A percentile compares a stretch with the other conserved stretches of the same genome.
These are phyloP conservation scores for Podila epicladia DNA, from an alignment of 192 early-diverging fungal genomes.

Conservation along the genomic window DNA sequence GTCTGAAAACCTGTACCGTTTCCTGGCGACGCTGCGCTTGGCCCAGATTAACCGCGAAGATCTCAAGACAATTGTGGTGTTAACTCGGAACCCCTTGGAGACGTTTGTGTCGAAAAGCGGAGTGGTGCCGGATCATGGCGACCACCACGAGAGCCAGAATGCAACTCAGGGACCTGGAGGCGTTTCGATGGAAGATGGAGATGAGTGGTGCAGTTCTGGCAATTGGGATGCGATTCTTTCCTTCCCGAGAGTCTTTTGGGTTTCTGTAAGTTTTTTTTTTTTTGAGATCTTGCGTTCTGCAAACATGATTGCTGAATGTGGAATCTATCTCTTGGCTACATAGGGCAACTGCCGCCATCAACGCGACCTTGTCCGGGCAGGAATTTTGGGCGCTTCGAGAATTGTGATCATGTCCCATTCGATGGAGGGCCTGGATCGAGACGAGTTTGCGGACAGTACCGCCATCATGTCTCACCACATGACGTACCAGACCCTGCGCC, in stretches of 20 bases:
- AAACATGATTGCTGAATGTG: no score
- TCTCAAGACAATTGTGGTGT: slow-evolving; percentile 59
- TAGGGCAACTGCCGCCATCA: slow-evolving; percentile 59
- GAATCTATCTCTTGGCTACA: no score
- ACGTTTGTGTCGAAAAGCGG: slow-evolving; percentile 3
- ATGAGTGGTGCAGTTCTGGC: slow-evolving; percentile 2
- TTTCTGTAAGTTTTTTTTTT: slow-evolving; percentile 47
- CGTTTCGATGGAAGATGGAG: background rate
- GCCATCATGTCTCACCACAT: slow-evolving; percentile 73
- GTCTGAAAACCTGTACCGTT: slow-evolving; percentile 41
- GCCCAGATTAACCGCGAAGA: slow-evolving; percentile 52
- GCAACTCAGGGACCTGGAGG: background rate
- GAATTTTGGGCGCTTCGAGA: slow-evolving; percentile 53
- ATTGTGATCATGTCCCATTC: slow-evolving; percentile 58
- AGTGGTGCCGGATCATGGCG: slow-evolving; percentile 1
- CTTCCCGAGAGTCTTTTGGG: slow-evolving; percentile 58
- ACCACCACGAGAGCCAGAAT: background rate
- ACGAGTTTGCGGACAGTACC: slow-evolving; percentile 57
- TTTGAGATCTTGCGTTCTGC: no score
- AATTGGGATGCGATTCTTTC: slow-evolving; percentile 49
- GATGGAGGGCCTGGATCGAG: slow-evolving; percentile 40
- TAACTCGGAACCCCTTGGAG: slow-evolving; percentile 36
- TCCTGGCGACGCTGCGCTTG: slow-evolving; percentile 46
- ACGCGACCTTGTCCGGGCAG: slow-evolving; percentile 58
- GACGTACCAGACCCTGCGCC: slow-evolving; percentile 59